Percentiles rank a stretch among this genome's conserved stretches.
Evolutionary conservation across 495 filamentous ascomycete species (phyloP).

Genomic region (Evansstolkia leycettana): DNA sequence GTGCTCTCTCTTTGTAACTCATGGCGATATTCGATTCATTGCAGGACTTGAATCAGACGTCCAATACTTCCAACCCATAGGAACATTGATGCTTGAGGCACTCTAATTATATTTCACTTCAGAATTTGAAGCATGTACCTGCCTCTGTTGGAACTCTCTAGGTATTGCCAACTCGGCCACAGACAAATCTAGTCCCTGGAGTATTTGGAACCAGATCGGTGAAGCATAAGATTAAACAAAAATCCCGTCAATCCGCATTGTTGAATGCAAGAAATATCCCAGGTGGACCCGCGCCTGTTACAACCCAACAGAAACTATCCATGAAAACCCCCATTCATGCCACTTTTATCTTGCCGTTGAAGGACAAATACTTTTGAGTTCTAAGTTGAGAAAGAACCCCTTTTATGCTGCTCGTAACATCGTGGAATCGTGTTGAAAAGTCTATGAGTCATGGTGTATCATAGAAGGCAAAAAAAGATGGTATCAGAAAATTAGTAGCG

Average conservation of each 20-base stretch:
- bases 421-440: slow-evolving; percentile 54
- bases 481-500: slow-evolving; percentile 36
- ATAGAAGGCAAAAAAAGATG: slow-evolving; percentile 22
- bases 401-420: slow-evolving; percentile 45
- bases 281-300: slow-evolving; percentile 26
- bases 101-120: too few relatives aligned
- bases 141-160: too few relatives aligned
- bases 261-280: slow-evolving; percentile 37
- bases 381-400: slow-evolving; percentile 35
- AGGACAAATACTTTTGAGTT: slow-evolving; percentile 48
- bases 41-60: too few relatives aligned
- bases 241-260: slow-evolving; percentile 14
- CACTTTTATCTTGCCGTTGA: slow-evolving; percentile 52
- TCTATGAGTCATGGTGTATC: slow-evolving; percentile 31
- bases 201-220: not conserved
- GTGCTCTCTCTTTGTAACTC: too few relatives aligned
- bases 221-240: too few relatives aligned
- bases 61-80: too few relatives aligned
- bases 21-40: too few relatives aligned
- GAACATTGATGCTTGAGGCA: too few relatives aligned
- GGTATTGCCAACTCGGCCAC: too few relatives aligned
- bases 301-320: slow-evolving; percentile 17
- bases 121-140: too few relatives aligned
- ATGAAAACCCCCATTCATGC: slow-evolving; percentile 27
- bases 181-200: not conserved